Percentiles rank a stretch among this genome's conserved stretches.
phyloP scores from a whole-genome alignment of 176 grass and related monocot species.

The Elymus sibiricus region DNA sequence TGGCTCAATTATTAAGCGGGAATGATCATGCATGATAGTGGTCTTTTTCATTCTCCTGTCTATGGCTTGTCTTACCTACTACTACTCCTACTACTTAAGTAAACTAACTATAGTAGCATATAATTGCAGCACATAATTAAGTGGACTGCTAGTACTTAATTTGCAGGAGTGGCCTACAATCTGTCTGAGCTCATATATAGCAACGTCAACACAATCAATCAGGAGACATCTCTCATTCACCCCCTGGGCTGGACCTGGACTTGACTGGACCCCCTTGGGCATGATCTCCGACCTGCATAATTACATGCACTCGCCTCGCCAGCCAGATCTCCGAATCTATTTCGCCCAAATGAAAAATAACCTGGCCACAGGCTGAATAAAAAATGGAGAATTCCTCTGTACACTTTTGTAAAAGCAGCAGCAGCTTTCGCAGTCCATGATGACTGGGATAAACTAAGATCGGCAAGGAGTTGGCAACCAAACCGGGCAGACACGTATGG shows the following conservation, averaged over 20 bases:
- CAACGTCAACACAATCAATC: neutral
- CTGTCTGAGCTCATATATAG: neutral
- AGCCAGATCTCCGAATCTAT: neutral
- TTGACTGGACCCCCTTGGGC: neutral
- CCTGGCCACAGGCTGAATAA: neutral
- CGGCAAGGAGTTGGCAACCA: no score
- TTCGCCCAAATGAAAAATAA: neutral
- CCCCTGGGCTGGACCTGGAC: neutral
- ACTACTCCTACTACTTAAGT: neutral
- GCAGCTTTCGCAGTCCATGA: neutral
- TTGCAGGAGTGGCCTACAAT: neutral
- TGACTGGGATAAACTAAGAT: neutral
- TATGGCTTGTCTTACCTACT: neutral
- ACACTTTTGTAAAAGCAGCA: neutral
- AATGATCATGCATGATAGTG: conserved; percentile 1
- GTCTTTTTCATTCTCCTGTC: neutral
- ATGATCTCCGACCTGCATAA: neutral
- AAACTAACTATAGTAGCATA: neutral
- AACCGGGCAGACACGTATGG: no score
- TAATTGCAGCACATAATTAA: neutral
- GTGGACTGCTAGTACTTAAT: neutral
- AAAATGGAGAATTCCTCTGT: neutral
- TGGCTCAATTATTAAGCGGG: neutral
- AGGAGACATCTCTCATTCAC: neutral
- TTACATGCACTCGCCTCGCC: neutral